phyloP scores from a whole-genome alignment of 192 early-diverging fungal species.

The Allomyces macrogynus region DNA sequence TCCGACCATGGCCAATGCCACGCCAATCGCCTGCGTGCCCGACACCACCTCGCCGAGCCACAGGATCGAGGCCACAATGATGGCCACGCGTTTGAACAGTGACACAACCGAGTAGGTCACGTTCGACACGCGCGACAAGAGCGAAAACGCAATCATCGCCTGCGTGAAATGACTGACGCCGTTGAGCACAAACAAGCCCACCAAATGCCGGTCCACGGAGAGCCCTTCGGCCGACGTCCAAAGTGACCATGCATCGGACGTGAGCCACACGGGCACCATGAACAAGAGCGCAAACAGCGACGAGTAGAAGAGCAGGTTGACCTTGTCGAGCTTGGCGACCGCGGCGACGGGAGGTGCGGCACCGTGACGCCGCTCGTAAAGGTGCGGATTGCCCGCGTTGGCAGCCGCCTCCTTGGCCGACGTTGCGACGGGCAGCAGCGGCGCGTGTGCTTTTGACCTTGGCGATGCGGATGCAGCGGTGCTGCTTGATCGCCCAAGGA shows the following conservation, averaged over 20 bases:
- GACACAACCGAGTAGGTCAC: conserved; percentile 75
- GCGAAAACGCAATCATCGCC: conserved; percentile 56
- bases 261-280: conserved; percentile 45
- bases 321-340: conserved; percentile 49
- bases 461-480: no score
- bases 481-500: conserved; percentile 25
- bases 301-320: conserved; percentile 70
- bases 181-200: conserved; percentile 49
- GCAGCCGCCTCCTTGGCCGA: not conserved
- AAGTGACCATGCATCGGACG: conserved; percentile 30
- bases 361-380: no score
- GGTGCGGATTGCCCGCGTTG: conserved; percentile 15
- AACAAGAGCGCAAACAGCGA: conserved; percentile 58
- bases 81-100: conserved; percentile 74
- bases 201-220: conserved; percentile 5
- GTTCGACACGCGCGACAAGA: conserved; percentile 51
- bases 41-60: conserved; percentile 62
- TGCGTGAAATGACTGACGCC: conserved; percentile 64
- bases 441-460: conserved; percentile 1
- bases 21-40: conserved; percentile 45
- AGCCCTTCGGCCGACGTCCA: conserved; percentile 4
- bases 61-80: conserved; percentile 60
- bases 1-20: conserved; percentile 59
- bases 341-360: no score
- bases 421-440: conserved; percentile 7